These are phyloP conservation scores for Cercospora sp. DNA, from an alignment of 2,329 filamentous ascomycete genomes.

Conservation along the genomic window DNA sequence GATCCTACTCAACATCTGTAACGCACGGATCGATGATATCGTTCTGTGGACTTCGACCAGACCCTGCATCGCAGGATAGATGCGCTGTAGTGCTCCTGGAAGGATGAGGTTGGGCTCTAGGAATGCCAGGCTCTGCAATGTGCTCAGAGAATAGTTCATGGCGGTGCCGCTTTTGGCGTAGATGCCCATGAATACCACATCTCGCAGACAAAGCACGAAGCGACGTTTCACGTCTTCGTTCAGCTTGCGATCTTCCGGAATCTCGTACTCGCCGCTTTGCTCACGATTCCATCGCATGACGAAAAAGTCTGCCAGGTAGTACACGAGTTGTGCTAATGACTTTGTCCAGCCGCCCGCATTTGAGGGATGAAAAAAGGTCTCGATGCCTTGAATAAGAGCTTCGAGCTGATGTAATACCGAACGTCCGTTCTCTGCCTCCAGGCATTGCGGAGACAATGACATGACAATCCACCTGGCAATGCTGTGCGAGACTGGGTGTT, in stretches of 20 bases:
- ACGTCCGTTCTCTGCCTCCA: constrained; percentile 63
- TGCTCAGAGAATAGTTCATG: constrained; percentile 87
- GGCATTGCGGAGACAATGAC: constrained; percentile 82
- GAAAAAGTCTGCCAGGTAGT: constrained; percentile 92
- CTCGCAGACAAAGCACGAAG: constrained; percentile 84
- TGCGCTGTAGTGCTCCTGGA: constrained; percentile 88
- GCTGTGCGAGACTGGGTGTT: constrained; percentile 87
- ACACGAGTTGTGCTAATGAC: constrained; percentile 84
- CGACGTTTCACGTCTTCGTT: constrained; percentile 79
- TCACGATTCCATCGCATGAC: constrained; percentile 97
- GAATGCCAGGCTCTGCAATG: constrained; percentile 84
- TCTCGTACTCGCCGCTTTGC: constrained; percentile 85
- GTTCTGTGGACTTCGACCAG: constrained; percentile 96
- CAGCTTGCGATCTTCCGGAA: constrained; percentile 76
- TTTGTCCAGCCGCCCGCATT: constrained; percentile 92
- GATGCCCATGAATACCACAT: constrained; percentile 97
- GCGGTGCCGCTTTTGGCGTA: constrained; percentile 93
- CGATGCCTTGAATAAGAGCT: constrained; percentile 87
- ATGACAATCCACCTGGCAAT: constrained; percentile 91
- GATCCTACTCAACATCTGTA: constrained; percentile 88
- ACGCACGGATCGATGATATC: constrained; percentile 84
- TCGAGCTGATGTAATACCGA: constrained; percentile 85
- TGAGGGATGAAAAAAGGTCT: constrained; percentile 98
- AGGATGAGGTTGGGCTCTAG: constrained; percentile 89
- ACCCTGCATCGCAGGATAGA: constrained; percentile 95